These are phyloP conservation scores for Globisporangium radiosum DNA, from an alignment of 352 stramenopile species.

Conservation along the genomic window DNA sequence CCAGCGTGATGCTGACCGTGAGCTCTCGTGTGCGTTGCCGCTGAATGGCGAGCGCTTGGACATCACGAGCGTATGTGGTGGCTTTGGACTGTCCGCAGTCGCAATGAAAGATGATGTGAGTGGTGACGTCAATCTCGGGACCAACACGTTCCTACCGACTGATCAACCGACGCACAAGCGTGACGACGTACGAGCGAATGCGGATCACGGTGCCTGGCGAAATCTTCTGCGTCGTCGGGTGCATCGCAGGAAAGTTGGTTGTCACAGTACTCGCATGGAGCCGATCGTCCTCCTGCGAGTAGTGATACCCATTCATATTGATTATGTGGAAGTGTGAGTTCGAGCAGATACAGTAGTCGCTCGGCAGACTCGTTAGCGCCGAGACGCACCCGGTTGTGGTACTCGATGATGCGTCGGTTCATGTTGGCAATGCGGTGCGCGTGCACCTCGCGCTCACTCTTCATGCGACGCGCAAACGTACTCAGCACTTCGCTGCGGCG, in stretches of 20 bases:
- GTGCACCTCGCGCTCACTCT: slow-evolving; percentile 47
- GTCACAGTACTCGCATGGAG: slow-evolving; percentile 52
- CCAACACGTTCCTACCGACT: too few relatives aligned
- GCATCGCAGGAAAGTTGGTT: slow-evolving; percentile 80
- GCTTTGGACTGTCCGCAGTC: slow-evolving; percentile 32
- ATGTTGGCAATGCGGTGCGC: slow-evolving; percentile 67
- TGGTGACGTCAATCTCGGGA: too few relatives aligned
- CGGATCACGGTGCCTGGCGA: slow-evolving; percentile 47
- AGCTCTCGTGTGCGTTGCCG: slow-evolving; percentile 4
- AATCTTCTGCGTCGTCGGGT: slow-evolving; percentile 67
- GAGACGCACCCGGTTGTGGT: slow-evolving; percentile 51
- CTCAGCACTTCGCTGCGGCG: slow-evolving; percentile 44
- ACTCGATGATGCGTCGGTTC: slow-evolving; percentile 77
- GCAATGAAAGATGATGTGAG: too few relatives aligned
- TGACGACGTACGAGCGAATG: slow-evolving; percentile 52
- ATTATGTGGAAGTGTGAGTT: too few relatives aligned
- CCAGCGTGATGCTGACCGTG: slow-evolving; percentile 17
- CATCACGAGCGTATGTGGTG: slow-evolving; percentile 48
- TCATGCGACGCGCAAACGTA: slow-evolving; percentile 51
- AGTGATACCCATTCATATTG: too few relatives aligned
- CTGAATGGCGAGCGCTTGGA: slow-evolving; percentile 15
- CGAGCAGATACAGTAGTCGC: too few relatives aligned
- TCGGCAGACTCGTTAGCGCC: too few relatives aligned
- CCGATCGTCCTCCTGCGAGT: slow-evolving; percentile 46
- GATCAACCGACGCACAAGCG: too few relatives aligned